Percentiles rank a stretch among this genome's conserved stretches.
phyloP scores from a whole-genome alignment of 148 eudicot genomes.

The Spergularia marina region DNA sequence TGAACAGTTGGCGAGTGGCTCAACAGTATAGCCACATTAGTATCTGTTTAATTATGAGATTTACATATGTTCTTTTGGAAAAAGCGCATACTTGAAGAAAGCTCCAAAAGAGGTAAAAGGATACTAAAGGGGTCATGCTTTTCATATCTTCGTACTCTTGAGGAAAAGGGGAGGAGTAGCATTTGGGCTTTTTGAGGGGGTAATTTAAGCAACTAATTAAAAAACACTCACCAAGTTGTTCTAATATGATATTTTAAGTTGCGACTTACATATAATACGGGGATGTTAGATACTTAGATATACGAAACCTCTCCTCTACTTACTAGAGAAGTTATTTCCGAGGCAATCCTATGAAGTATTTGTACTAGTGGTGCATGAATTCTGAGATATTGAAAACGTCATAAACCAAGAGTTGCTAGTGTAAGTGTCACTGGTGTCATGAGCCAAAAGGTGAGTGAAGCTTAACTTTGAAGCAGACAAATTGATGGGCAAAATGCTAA shows the following conservation, averaged over 20 bases:
- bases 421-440: too few species aligned
- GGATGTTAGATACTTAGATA: neutral
- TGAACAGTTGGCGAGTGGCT: too few species aligned
- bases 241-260: neutral
- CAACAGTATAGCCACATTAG: too few species aligned
- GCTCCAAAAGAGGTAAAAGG: neutral
- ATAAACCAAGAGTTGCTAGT: too few species aligned
- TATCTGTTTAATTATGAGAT: too few species aligned
- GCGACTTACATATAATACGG: neutral
- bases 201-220: neutral
- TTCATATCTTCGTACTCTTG: constrained; percentile 6
- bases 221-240: neutral
- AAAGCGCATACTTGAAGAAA: too few species aligned
- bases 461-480: constrained; percentile 32
- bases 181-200: neutral
- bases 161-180: neutral
- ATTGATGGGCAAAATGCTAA: constrained; percentile 39
- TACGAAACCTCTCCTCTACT: too few species aligned
- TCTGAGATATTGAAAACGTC: too few species aligned
- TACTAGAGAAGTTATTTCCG: too few species aligned
- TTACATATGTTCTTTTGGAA: too few species aligned
- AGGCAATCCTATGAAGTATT: too few species aligned
- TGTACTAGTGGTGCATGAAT: too few species aligned
- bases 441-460: neutral
- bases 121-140: neutral